These are phyloP conservation scores for Diaporthe australafricana DNA, from an alignment of 2,329 filamentous ascomycete genomes.

Conservation along the genomic window DNA sequence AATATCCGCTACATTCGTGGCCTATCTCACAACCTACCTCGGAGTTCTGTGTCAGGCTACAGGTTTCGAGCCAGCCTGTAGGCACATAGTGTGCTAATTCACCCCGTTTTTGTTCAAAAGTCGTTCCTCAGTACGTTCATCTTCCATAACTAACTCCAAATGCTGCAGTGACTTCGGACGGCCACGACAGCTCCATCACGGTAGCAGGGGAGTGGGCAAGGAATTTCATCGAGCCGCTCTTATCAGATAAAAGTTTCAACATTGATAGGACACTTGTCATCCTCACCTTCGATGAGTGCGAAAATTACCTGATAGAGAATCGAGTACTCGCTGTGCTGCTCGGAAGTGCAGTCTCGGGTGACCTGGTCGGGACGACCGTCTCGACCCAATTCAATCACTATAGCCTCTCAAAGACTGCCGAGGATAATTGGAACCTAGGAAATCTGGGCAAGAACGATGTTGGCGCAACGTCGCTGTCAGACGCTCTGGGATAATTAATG, in stretches of 20 bases:
- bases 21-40: too few relatives aligned
- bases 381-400: conserved; percentile 44
- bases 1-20: too few relatives aligned
- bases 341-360: conserved; percentile 41
- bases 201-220: conserved; percentile 45
- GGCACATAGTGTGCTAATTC: too few relatives aligned
- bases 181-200: conserved; percentile 45
- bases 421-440: conserved; percentile 45
- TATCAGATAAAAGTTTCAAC: conserved; percentile 50
- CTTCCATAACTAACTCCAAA: too few relatives aligned
- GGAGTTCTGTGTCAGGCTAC: too few relatives aligned
- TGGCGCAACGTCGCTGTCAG: conserved; percentile 31
- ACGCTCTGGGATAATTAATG: not conserved
- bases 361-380: conserved; percentile 42
- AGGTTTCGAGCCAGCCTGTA: too few relatives aligned
- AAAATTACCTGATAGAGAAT: conserved; percentile 42
- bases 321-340: conserved; percentile 43
- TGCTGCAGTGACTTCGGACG: conserved; percentile 40
- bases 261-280: conserved; percentile 45
- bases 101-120: too few relatives aligned
- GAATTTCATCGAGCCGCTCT: conserved; percentile 43
- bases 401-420: conserved; percentile 44
- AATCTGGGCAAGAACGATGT: conserved; percentile 43
- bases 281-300: conserved; percentile 46
- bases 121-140: too few relatives aligned